Base-by-base conservation (phyloP, 345 rosid species). In the Populus alba region DNA sequence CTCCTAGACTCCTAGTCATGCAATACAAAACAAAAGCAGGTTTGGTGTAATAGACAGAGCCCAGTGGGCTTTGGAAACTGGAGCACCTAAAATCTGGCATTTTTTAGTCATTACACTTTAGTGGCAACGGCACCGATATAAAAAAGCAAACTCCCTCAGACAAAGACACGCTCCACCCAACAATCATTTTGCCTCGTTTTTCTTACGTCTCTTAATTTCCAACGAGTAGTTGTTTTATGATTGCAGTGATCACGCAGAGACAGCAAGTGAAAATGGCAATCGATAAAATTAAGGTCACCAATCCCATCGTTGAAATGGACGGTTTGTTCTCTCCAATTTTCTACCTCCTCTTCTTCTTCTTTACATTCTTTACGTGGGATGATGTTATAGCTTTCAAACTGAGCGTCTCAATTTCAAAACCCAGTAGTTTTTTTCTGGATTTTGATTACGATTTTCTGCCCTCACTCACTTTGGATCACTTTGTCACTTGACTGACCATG, bases 251-350 rank as follows among this genome's bases (percentile, higher is more conserved):
- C 37, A 25, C 18, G 20, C 35, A 31, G 68, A 29, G 27, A 29
- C 41, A 23, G 63, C 61, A 45, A 41, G 35, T 9, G 66, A 25
- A 79, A 68, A 88, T 88, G 94, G 90, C 66, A 3, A 84, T 80
- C 67, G 69, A 85, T 81, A 90, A 82, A 88, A 86, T 88, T 76
- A 88, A 88, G 76, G 91, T 88, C 45, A 78, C 31, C 74, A 87
- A 85, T 33, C 92, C 94, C 76, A 71, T 90, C 38, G 89, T 88
- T 38, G 89, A 88, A 77, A 87, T 90, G 91, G 90, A 90, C 65
- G 90, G 89, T 87, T 2, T 63, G 86, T 71, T 62, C 39, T 10
- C 10, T 43, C 0, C 35, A 31, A 7, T n/a, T 47, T 6, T 38
- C 4, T 29, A 6, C 51, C 6, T 25, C 11, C 1, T 51, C n/a